Conservation (phyloP, 2,329 filamentous ascomycete species). For the Aspergillus sp. region DNA sequence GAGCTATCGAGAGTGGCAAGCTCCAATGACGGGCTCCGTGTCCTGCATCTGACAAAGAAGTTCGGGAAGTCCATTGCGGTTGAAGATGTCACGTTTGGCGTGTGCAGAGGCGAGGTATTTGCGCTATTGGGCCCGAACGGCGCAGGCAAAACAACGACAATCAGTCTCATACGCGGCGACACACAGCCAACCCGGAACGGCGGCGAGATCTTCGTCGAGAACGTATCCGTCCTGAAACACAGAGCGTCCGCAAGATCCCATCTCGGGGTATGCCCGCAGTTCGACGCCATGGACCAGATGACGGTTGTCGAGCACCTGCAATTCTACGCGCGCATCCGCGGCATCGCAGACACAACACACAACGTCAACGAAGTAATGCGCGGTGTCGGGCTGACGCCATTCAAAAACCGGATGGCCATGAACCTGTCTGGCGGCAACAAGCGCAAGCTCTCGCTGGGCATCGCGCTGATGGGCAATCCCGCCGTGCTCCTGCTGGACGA, state of each 20-base stretch:
- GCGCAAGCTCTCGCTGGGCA: conserved; percentile 79
- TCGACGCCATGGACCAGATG: conserved; percentile 83
- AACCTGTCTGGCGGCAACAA: conserved; percentile 86
- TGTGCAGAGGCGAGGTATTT: conserved; percentile 73
- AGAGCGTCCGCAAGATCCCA: conserved; percentile 63
- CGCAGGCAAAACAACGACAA: conserved; percentile 83
- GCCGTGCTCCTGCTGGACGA: conserved; percentile 81
- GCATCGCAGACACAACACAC: conserved; percentile 62
- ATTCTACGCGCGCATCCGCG: conserved; percentile 80
- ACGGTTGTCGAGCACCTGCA: conserved; percentile 75
- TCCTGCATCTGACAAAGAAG: conserved; percentile 68
- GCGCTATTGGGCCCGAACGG: conserved; percentile 84
- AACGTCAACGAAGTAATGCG: conserved; percentile 71
- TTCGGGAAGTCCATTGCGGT: conserved; percentile 71
- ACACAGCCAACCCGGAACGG: conserved; percentile 59
- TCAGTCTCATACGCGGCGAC: conserved; percentile 83
- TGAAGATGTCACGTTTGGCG: conserved; percentile 78
- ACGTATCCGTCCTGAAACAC: conserved; percentile 62
- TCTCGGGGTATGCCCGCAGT: conserved; percentile 85
- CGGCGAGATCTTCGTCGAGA: conserved; percentile 75
- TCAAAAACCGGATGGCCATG: conserved; percentile 63
- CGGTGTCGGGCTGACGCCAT: conserved; percentile 67
- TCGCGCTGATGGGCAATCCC: conserved; percentile 87
- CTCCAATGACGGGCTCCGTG: conserved; percentile 61
- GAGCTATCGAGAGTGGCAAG: conserved; percentile 56